phyloP scores from a whole-genome alignment of 129 eudicot species.

The Lactuca sativa region DNA sequence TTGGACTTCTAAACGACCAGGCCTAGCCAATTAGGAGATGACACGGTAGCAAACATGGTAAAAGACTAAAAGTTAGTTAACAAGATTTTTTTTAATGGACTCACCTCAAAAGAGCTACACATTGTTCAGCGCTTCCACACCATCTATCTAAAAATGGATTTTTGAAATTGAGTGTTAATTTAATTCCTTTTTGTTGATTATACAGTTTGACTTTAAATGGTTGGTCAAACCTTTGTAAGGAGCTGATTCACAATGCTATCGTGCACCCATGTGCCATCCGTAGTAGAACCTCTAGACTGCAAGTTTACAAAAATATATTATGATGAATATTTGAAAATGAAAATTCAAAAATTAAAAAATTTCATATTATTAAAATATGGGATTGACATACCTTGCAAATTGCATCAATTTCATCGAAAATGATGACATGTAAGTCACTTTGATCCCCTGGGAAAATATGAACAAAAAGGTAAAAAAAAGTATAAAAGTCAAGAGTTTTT shows the following conservation, averaged over 20 bases:
- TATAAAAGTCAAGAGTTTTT: neutral
- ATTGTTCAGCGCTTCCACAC: constrained; percentile 97
- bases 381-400: constrained; percentile 75
- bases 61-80: neutral
- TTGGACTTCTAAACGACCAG: too few species aligned
- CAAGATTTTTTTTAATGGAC: constrained; percentile 1
- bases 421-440: constrained; percentile 96
- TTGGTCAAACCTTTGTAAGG: constrained; percentile 82
- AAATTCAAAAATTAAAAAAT: constrained; percentile 3
- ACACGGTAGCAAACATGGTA: constrained; percentile 6
- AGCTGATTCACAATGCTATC: constrained; percentile 99
- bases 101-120: constrained; percentile 94
- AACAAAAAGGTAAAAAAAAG: neutral
- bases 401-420: constrained; percentile 98
- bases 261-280: constrained; percentile 99
- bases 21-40: too few species aligned
- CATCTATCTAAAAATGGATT: constrained; percentile 71
- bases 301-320: constrained; percentile 1
- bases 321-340: constrained; percentile 2
- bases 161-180: constrained; percentile 26
- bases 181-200: constrained; percentile 2
- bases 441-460: constrained; percentile 73
- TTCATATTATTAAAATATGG: neutral
- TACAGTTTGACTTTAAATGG: constrained; percentile 11
- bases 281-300: constrained; percentile 99